Conservation (phyloP, 495 filamentous ascomycete species). For the Rhizodiscina lignyota region DNA sequence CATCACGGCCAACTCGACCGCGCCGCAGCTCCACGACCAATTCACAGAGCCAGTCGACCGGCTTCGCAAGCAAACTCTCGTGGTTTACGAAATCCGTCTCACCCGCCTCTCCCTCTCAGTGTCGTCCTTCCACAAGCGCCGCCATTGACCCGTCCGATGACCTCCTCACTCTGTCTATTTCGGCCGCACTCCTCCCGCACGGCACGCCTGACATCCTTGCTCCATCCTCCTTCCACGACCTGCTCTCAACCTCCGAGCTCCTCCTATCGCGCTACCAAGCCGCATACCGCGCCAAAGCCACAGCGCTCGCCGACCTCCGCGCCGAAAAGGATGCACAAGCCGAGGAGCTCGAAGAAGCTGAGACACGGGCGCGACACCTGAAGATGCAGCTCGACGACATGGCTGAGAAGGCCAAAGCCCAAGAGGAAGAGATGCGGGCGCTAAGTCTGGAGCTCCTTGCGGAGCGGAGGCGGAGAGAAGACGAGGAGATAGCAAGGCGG, state of each 20-base stretch:
- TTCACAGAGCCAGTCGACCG: too few species aligned
- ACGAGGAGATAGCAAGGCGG: too few species aligned
- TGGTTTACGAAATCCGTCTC: too few species aligned
- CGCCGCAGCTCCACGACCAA: too few species aligned
- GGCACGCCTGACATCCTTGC: slow-evolving; percentile 35
- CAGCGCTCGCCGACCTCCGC: slow-evolving; percentile 38
- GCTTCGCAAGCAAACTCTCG: too few species aligned
- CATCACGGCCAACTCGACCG: too few species aligned
- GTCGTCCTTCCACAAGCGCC: too few species aligned
- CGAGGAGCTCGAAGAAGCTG: slow-evolving; percentile 64
- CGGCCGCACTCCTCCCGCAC: slow-evolving; percentile 44
- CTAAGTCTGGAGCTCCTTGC: too few species aligned
- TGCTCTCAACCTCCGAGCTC: slow-evolving; percentile 50
- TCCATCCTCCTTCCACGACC: slow-evolving; percentile 50
- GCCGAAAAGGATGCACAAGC: slow-evolving; percentile 46
- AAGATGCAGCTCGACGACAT: slow-evolving; percentile 65
- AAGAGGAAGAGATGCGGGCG: slow-evolving; percentile 45
- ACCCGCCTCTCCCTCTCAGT: too few species aligned
- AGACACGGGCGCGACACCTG: slow-evolving; percentile 45
- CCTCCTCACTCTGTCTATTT: slow-evolving; percentile 46
- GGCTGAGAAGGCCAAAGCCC: slow-evolving; percentile 46
- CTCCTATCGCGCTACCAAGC: slow-evolving; percentile 47
- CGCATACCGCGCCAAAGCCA: slow-evolving; percentile 49
- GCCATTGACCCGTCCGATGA: too few species aligned
- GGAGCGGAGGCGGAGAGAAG: too few species aligned